phyloP scores from a whole-genome alignment of 2,329 filamentous ascomycete species.

The Pseudopithomyces chartarum region DNA sequence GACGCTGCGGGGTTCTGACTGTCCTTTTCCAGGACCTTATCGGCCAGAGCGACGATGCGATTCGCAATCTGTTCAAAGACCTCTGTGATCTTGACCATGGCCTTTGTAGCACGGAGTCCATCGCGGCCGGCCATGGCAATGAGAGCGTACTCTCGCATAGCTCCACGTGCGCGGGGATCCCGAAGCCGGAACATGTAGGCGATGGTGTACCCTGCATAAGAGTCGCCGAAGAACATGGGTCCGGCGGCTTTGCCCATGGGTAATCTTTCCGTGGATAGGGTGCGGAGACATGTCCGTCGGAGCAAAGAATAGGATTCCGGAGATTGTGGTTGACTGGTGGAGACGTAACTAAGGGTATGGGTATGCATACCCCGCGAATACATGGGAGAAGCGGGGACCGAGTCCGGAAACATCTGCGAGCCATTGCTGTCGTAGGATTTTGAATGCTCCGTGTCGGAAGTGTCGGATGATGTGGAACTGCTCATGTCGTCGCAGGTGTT shows the following conservation, averaged over 20 bases:
- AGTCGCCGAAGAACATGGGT: slow-evolving; percentile 63
- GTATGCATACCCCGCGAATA: slow-evolving; percentile 52
- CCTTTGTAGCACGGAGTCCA: slow-evolving; percentile 54
- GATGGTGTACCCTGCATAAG: slow-evolving; percentile 61
- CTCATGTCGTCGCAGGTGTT: slow-evolving; percentile 32
- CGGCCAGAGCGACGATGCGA: slow-evolving; percentile 53
- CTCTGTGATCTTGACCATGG: slow-evolving; percentile 47
- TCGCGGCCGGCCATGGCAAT: slow-evolving; percentile 62
- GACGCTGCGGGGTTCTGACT: slow-evolving; percentile 21
- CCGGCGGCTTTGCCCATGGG: slow-evolving; percentile 62
- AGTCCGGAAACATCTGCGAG: slow-evolving; percentile 38
- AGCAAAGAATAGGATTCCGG: slow-evolving; percentile 60
- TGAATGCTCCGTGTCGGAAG: slow-evolving; percentile 45
- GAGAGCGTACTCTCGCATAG: slow-evolving; percentile 61
- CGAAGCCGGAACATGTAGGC: slow-evolving; percentile 64
- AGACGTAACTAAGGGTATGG: slow-evolving; percentile 63
- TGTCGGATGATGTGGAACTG: slow-evolving; percentile 43
- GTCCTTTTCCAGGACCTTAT: slow-evolving; percentile 45
- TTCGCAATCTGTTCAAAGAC: slow-evolving; percentile 60
- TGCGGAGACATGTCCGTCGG: slow-evolving; percentile 62
- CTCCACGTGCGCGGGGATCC: slow-evolving; percentile 62
- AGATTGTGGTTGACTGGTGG: slow-evolving; percentile 60
- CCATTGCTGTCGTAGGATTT: slow-evolving; percentile 40
- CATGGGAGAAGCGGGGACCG: slow-evolving; percentile 48
- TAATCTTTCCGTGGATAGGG: slow-evolving; percentile 61